These are phyloP conservation scores for Selenicereus undatus DNA, from an alignment of 148 eudicot genomes.

Conservation along the genomic window DNA sequence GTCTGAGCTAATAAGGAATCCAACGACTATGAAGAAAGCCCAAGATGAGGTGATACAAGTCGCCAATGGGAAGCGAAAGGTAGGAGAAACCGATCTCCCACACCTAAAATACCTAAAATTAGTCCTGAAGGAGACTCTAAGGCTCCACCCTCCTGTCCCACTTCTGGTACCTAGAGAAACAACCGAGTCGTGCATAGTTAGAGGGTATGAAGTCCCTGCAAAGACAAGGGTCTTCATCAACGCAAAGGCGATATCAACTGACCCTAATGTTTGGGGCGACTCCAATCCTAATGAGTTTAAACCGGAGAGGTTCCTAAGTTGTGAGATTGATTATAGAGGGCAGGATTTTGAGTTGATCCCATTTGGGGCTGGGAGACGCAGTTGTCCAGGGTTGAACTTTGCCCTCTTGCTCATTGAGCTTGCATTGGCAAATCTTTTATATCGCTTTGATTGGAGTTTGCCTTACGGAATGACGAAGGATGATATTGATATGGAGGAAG, in stretches of 20 bases:
- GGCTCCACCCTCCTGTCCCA: conserved; percentile 58
- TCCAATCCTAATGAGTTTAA: conserved; percentile 29
- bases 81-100: conserved; percentile 46
- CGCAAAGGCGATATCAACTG: conserved; percentile 38
- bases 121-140: conserved; percentile 47
- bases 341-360: conserved; percentile 47
- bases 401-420: conserved; percentile 33
- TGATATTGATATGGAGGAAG: conserved; percentile 30
- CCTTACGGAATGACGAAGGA: conserved; percentile 24
- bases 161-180: conserved; percentile 50
- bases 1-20: conserved; percentile 47
- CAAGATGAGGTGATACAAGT: conserved; percentile 42
- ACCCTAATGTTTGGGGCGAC: conserved; percentile 44
- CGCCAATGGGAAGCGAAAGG: conserved; percentile 26
- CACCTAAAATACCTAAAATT: conserved; percentile 36
- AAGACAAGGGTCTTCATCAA: conserved; percentile 52
- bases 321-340: conserved; percentile 35
- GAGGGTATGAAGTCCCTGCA: conserved; percentile 44
- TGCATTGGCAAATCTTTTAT: conserved; percentile 41
- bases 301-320: conserved; percentile 49
- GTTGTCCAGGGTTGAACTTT: conserved; percentile 43
- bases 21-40: conserved; percentile 37
- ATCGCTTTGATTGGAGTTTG: conserved; percentile 33
- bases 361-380: conserved; percentile 52
- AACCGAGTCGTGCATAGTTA: conserved; percentile 28